Evolutionary conservation across 1,284 basidiomycete species (phyloP), one percentile per base, ranked within the genome.

Genomic region (Microbotryum lychnidis-dioicae): DNA sequence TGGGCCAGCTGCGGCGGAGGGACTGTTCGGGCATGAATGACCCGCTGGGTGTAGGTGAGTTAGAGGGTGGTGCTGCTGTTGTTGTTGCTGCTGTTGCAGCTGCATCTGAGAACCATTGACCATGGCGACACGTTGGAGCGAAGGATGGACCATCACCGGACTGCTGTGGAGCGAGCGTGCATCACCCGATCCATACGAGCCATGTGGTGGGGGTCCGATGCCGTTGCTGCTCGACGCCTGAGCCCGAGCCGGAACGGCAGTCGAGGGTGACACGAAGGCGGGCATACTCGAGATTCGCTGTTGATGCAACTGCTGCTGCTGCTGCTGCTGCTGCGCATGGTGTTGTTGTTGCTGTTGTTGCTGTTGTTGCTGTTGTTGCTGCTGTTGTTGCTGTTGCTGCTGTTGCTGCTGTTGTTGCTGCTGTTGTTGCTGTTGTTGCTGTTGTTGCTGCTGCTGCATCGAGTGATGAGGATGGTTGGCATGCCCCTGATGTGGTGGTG

Each of bases 221-320:
- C 50, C 5, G 50, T 46, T 21, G 27, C 18, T 1, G 23, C 16
- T 44, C 33, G 50, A 25, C 20, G 21, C 6, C 44, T 49, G 8
- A 23, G 23, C 23, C 29, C 9, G 29, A 33, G 49, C 18, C 37
- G 49, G 8, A 44, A 20, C 25, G 49, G 25, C 4, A 50, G 56
- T 16, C 21, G 21, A 21, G 7, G 33, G 31, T 31, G 31, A 18
- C 21, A 37, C 31, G 51, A 37, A 21, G 31, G 33, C 21, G 29
- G 31, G 33, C 51, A 42, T 14, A 37, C 37, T 29, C 14, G 27
- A 18, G 18, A 46, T 27, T n/a, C 25, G 54, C n/a, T 55, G 45
- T n/a, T 54, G 45, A 25, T 42, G 54, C 29, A 50, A 52, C 27
- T 51, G 56, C 45, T 59, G 50, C n/a, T 33, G 29, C 45, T 59